A percentile compares a stretch with the other conserved stretches of the same genome.
Evolutionary conservation across 305 asterid species (phyloP).

Genomic region (Fraxinus ornus): DNA sequence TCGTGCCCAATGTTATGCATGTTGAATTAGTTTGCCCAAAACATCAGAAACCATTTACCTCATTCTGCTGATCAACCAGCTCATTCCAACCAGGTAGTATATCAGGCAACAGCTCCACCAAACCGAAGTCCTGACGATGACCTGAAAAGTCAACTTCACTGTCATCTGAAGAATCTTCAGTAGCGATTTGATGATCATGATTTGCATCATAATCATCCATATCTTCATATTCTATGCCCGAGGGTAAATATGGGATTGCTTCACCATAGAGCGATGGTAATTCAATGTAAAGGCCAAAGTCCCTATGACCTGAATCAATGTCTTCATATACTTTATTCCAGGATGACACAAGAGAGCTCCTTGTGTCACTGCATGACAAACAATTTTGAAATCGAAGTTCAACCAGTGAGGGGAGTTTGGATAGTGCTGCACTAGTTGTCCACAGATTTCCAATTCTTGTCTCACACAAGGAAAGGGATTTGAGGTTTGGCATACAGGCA

Average conservation of each 20-base stretch:
- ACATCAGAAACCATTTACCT: conserved; percentile 41
- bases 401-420: conserved; percentile 67
- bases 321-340: conserved; percentile 32
- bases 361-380: conserved; percentile 36
- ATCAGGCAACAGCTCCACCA: conserved; percentile 40
- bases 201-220: conserved; percentile 38
- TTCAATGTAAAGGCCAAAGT: conserved; percentile 35
- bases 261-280: conserved; percentile 43
- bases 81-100: conserved; percentile 53
- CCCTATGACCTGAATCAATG: conserved; percentile 34
- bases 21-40: conserved; percentile 14
- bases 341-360: conserved; percentile 40
- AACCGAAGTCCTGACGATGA: conserved; percentile 35
- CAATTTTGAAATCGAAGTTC: conserved; percentile 79
- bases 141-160: conserved; percentile 75
- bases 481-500: conserved; percentile 75
- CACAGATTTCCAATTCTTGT: conserved; percentile 82
- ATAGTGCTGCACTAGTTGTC: conserved; percentile 79
- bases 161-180: conserved; percentile 69
- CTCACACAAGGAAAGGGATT: conserved; percentile 73
- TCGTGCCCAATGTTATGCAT: conserved; percentile 1
- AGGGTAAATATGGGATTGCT: conserved; percentile 30
- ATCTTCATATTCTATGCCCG: conserved; percentile 47
- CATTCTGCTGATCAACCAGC: conserved; percentile 49
- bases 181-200: conserved; percentile 42